Evolutionary conservation across 805 yeast genomes (phyloP).

Genomic region (Candida broadrunensis): DNA sequence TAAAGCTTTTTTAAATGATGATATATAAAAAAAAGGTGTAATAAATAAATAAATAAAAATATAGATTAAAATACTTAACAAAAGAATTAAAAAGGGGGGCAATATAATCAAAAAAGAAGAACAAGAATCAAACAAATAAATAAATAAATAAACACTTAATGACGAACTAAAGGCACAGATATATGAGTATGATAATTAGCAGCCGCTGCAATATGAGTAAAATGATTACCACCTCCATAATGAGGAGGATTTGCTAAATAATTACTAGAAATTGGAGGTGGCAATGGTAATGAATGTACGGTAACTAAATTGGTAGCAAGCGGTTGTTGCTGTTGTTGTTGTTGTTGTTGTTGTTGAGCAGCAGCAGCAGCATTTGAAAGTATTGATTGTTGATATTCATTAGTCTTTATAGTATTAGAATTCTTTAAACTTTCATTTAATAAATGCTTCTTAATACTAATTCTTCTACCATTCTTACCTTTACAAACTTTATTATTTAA

Average conservation of each 20-base stretch:
- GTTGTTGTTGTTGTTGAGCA: background rate
- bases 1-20: too few relatives aligned
- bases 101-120: background rate
- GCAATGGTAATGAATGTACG: background rate
- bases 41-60: background rate
- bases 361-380: background rate
- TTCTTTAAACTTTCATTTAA: constrained; percentile 8
- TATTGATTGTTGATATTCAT: background rate
- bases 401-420: background rate
- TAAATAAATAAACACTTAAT: background rate
- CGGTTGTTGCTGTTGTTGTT: background rate
- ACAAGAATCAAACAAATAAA: too few relatives aligned
- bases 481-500: constrained; percentile 41
- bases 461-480: constrained; percentile 43
- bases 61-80: background rate
- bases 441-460: constrained; percentile 28
- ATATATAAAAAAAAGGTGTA: background rate
- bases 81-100: too few relatives aligned
- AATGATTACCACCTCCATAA: background rate
- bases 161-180: constrained; percentile 3
- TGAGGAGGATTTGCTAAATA: background rate
- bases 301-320: background rate
- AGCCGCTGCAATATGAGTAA: background rate
- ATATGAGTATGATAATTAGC: background rate
- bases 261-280: constrained; percentile 1